Percentiles rank a stretch among this genome's conserved stretches.
phyloP scores from a whole-genome alignment of 2,329 filamentous ascomycete genomes.

The Pseudomassariella vexata region DNA sequence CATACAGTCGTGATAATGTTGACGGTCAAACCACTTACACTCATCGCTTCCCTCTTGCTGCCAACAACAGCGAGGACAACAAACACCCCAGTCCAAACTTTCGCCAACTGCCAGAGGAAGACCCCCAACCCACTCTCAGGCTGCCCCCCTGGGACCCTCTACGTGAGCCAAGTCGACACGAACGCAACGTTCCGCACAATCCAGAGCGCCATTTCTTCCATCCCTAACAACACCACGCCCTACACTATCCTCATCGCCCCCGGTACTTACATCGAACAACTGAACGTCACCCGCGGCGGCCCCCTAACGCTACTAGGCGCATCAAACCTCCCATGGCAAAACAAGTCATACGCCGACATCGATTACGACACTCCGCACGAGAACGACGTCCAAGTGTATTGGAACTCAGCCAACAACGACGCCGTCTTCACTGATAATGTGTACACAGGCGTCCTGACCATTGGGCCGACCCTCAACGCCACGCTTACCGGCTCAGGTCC shows the following conservation, averaged over 20 bases:
- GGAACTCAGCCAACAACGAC: conserved; percentile 5
- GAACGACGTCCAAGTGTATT: conserved; percentile 25
- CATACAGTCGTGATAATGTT: neutral
- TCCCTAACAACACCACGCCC: conserved; percentile 33
- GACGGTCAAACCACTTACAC: neutral
- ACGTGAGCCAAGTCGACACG: conserved; percentile 28
- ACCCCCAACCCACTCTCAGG: conserved; percentile 27
- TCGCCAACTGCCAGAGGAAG: conserved; percentile 22
- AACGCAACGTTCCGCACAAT: conserved; percentile 31
- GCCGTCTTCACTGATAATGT: conserved; percentile 4
- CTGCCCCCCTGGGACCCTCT: conserved; percentile 33
- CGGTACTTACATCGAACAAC: conserved; percentile 56
- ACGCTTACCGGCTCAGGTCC: conserved; percentile 57
- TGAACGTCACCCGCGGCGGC: conserved; percentile 58
- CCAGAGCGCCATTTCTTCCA: conserved; percentile 33
- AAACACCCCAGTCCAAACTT: conserved; percentile 3
- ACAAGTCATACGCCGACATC: conserved; percentile 24
- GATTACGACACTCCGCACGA: conserved; percentile 34
- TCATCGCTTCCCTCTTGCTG: neutral
- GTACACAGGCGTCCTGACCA: conserved; percentile 33
- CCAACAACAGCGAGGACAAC: neutral
- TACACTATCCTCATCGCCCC: conserved; percentile 55
- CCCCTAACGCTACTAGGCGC: conserved; percentile 57
- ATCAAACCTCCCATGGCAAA: conserved; percentile 32
- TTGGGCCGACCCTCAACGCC: conserved; percentile 58